Evolutionary conservation across 768 basidiomycete genomes (phyloP).

Genomic region (Amylocystis lapponica): DNA sequence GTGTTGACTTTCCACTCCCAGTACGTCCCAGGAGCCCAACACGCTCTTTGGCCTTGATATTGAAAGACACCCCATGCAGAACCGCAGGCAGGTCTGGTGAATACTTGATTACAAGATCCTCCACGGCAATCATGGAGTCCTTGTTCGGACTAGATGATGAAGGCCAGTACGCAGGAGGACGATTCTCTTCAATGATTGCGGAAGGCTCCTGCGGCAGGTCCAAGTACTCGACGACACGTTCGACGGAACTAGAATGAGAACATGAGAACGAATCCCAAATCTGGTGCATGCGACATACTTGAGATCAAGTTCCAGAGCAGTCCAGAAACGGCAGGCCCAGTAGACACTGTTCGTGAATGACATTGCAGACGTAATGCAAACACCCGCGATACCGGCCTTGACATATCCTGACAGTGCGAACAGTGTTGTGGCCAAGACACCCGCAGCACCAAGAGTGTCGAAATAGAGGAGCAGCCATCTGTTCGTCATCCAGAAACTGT

Average conservation of each 20-base stretch:
- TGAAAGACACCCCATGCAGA: slow-evolving; percentile 69
- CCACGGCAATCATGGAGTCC: slow-evolving; percentile 56
- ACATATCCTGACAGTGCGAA: slow-evolving; percentile 64
- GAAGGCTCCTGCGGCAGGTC: slow-evolving; percentile 86
- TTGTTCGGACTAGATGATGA: slow-evolving; percentile 50
- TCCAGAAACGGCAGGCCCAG: slow-evolving; percentile 45
- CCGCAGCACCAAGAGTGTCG: slow-evolving; percentile 67
- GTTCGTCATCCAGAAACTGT: slow-evolving; percentile 86
- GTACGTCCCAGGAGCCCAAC: slow-evolving; percentile 80
- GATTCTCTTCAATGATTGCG: slow-evolving; percentile 60
- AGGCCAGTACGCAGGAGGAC: slow-evolving; percentile 92
- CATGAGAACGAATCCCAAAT: neutral
- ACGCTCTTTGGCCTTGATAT: slow-evolving; percentile 63
- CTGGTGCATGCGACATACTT: slow-evolving; percentile 43
- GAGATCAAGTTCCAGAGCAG: slow-evolving; percentile 65
- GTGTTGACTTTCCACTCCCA: slow-evolving; percentile 76
- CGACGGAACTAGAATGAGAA: slow-evolving; percentile 57
- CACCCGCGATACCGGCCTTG: slow-evolving; percentile 57
- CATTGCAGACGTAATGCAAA: slow-evolving; percentile 74
- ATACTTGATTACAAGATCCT: slow-evolving; percentile 78
- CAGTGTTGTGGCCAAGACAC: slow-evolving; percentile 70
- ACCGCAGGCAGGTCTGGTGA: slow-evolving; percentile 81
- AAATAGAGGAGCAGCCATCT: slow-evolving; percentile 83
- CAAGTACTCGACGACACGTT: slow-evolving; percentile 89
- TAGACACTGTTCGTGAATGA: slow-evolving; percentile 47